These are phyloP conservation scores for Plasmodium falciparum DNA, from an alignment of 169 alveolate genomes.

Conservation along the genomic window DNA sequence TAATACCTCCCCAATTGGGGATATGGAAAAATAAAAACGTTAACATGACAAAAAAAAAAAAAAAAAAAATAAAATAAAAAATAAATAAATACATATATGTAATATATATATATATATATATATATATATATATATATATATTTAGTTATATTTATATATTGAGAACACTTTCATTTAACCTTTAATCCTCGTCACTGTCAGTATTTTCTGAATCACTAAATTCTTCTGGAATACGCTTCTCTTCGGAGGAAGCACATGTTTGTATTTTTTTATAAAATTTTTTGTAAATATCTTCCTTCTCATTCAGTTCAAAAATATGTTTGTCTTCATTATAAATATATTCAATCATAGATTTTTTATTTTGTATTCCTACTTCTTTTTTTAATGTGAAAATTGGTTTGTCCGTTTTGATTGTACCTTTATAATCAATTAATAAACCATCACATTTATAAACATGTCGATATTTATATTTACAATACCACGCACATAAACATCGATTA, in stretches of 20 bases:
- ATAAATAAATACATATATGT: too few relatives aligned
- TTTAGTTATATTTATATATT: too few relatives aligned
- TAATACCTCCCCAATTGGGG: too few relatives aligned
- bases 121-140: too few relatives aligned
- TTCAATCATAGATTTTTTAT: slow-evolving; percentile 13
- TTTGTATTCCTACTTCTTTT: slow-evolving; percentile 80
- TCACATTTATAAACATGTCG: slow-evolving; percentile 78
- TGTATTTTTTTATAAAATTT: slow-evolving; percentile 33
- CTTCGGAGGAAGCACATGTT: background rate
- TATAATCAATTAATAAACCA: slow-evolving; percentile 76
- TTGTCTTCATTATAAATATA: slow-evolving; percentile 10
- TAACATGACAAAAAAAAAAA: too few relatives aligned
- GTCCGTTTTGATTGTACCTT: slow-evolving; percentile 81
- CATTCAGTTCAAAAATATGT: slow-evolving; percentile 4
- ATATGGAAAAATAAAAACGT: too few relatives aligned
- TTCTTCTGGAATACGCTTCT: slow-evolving; percentile 1
- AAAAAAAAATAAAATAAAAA: too few relatives aligned
- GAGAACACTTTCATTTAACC: too few relatives aligned
- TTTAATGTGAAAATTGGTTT: slow-evolving; percentile 82
- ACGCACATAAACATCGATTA: slow-evolving; percentile 83
- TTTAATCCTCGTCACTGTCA: slow-evolving; percentile 52
- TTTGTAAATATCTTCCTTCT: slow-evolving; percentile 18
- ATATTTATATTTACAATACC: slow-evolving; percentile 72
- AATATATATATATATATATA: too few relatives aligned
- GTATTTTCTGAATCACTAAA: slow-evolving; percentile 50